Evolutionary conservation across 2,329 filamentous ascomycete genomes (phyloP), one percentile per base, ranked within the genome.

Genomic region (Aspergillus terreus): DNA sequence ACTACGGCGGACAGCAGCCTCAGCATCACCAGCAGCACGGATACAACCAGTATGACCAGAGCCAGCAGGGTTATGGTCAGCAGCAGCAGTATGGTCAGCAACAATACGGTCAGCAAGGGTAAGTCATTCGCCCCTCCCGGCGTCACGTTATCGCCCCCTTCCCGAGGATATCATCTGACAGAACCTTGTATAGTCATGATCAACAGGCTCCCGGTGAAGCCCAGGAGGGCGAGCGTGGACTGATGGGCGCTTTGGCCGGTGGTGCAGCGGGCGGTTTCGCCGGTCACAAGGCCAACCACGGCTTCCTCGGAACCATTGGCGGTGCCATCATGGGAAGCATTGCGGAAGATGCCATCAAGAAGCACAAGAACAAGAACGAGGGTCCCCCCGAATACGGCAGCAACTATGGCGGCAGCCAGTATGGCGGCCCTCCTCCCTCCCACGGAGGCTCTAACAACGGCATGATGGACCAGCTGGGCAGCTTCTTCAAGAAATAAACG

Each of bases 201-300:
- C 60, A 65, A 14, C 57, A 69, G 49, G 58, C 65, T 33, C 70
- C 71, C 46, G 71, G 66, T 42, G 64, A 63, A 38, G 71, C 71
- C 43, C 70, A 73, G 55, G 72, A 75, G 1, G 71, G 70, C 49
- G 75, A 78, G 51, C 73, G 75, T 58, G 76, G 76, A 54, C 64
- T 78, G 15, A 69, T 71, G 47, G 76, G 76, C 36, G 76, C 76
- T 14, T 55, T 77, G 42, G 74, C 74, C 27, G 76, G 76, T 51
- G 75, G 74, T 57, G 64, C 73, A 9, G 68, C 73, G n/a, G 76
- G 76, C 50, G 75, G 71, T 32, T 77, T 70, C 46, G 71, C 67
- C 19, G 76, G 76, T 51, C 71, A 75, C 67, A 73, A 78, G 62
- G 73, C 70, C 55, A 67, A 73, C 56, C 76, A 78, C 63, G 76